Evolutionary conservation across 2,329 filamentous ascomycete species (phyloP).

Genomic region (Coniella lustricola): DNA sequence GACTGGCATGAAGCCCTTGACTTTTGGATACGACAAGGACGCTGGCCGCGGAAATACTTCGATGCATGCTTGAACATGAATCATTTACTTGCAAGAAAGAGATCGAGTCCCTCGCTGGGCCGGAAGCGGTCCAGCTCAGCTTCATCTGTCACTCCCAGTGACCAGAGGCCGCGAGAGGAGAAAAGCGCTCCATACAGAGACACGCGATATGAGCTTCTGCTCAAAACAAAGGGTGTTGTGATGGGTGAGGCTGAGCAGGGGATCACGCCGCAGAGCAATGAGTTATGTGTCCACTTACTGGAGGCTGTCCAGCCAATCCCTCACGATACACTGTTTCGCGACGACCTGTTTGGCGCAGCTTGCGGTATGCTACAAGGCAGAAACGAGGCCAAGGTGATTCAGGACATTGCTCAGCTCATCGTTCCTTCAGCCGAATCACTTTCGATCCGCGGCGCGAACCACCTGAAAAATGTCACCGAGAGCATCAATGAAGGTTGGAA

Average conservation of each 20-base stretch:
- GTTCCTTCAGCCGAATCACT: slow-evolving; percentile 29
- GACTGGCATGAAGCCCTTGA: not conserved
- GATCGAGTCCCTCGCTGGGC: slow-evolving; percentile 4
- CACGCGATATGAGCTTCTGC: slow-evolving; percentile 28
- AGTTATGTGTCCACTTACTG: slow-evolving; percentile 19
- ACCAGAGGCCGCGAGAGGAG: slow-evolving; percentile 31
- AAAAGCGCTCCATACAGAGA: slow-evolving; percentile 32
- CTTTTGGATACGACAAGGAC: slow-evolving; percentile 14
- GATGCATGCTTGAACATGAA: slow-evolving; percentile 2
- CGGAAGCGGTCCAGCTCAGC: slow-evolving; percentile 17
- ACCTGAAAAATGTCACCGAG: slow-evolving; percentile 29
- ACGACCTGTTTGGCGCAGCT: slow-evolving; percentile 27
- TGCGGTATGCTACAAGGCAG: slow-evolving; percentile 23
- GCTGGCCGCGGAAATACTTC: slow-evolving; percentile 15
- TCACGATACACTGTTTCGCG: slow-evolving; percentile 26
- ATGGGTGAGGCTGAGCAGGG: slow-evolving; percentile 29
- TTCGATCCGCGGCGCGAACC: slow-evolving; percentile 20
- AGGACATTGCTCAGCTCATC: slow-evolving; percentile 26
- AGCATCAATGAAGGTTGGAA: slow-evolving; percentile 37
- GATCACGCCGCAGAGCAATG: slow-evolving; percentile 26
- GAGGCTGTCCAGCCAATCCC: slow-evolving; percentile 23
- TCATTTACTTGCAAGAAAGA: slow-evolving; percentile 11
- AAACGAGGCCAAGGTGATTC: slow-evolving; percentile 29
- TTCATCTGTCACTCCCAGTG: slow-evolving; percentile 26
- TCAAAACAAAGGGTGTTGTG: slow-evolving; percentile 33